Evolutionary conservation across 371 early-diverging fungal species (phyloP).

Genomic region (Coemansia sp.): DNA sequence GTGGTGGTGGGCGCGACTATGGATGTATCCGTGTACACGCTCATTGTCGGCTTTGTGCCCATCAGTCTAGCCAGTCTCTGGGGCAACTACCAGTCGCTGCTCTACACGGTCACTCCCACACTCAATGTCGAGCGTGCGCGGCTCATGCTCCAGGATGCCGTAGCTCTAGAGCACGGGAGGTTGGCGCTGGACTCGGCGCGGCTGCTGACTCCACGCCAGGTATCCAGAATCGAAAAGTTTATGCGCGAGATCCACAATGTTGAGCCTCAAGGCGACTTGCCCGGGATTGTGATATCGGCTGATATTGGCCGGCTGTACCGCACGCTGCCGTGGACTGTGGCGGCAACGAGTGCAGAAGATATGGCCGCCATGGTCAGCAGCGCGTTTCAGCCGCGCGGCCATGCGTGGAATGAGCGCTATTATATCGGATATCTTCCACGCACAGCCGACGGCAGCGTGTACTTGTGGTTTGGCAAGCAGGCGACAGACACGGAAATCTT

Average conservation of each 20-base stretch:
- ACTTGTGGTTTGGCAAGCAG: slow-evolving; percentile 23
- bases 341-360: not conserved
- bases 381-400: slow-evolving; percentile 17
- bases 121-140: slow-evolving; percentile 44
- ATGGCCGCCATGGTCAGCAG: slow-evolving; percentile 14
- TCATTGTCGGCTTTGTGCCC: slow-evolving; percentile 41
- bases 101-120: slow-evolving; percentile 40
- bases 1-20: slow-evolving; percentile 40
- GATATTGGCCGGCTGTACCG: slow-evolving; percentile 4
- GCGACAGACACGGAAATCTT: slow-evolving; percentile 21
- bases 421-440: slow-evolving; percentile 28
- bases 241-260: slow-evolving; percentile 26
- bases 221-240: slow-evolving; percentile 28
- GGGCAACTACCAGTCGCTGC: slow-evolving; percentile 49
- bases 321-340: not conserved
- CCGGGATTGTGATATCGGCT: slow-evolving; percentile 25
- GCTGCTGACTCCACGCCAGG: slow-evolving; percentile 35
- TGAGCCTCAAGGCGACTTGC: slow-evolving; percentile 2
- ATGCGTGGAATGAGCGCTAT: slow-evolving; percentile 10
- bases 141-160: slow-evolving; percentile 29
- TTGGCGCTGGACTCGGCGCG: slow-evolving; percentile 9
- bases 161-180: slow-evolving; percentile 4
- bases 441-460: slow-evolving; percentile 6
- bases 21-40: slow-evolving; percentile 35
- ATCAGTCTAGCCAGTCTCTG: slow-evolving; percentile 44